Base-by-base conservation (phyloP, 1,139 yeast genomes). In the Scheffersomyces lignicola region DNA sequence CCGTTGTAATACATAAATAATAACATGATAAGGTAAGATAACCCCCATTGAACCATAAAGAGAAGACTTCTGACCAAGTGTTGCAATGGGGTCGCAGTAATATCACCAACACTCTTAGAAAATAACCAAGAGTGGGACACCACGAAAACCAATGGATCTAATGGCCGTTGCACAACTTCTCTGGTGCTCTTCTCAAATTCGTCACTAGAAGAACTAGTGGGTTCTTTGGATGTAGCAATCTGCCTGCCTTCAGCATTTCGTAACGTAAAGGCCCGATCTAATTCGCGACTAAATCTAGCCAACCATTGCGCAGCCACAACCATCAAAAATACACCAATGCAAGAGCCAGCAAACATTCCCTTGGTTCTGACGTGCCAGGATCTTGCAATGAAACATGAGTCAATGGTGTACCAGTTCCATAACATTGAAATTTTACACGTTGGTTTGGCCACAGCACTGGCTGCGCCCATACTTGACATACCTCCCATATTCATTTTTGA, bases 1-100 rank as follows among this genome's bases (percentile, higher is more conserved):
- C 88, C 88, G 48, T 81, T 81, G 61, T 77, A 81, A 62, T 80
- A 80, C 88, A 81, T 82, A 62, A 80, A 80, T 47, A 82, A 60
- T 61, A 82, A 67, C 85, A 81, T 82, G 47, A 81, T 72, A 36
- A 81, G 57, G 51, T 80, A 81, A 4, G 81, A 75, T 13, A 76
- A 69, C 2, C 83, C 83, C 76, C 83, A 78, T 51, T 80, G 80
- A 18, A 78, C 46, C 2, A 78, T 69, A 52, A 73, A 81, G 29
- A 80, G 51, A 2, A 62, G 34, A 0, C 76, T 60, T 36, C 82
- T 66, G 8, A 76, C 47, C 5, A 74, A 18, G 47, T 80, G 87
- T 44, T 78, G 79, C 8, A 58, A 30, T 2, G 73, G 44, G 7
- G 60, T 56, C 1, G 83, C 77, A 21, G 58, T 49, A 9, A 49